phyloP scores from a whole-genome alignment of 176 grass and related monocot species.

The Elymus sibiricus region DNA sequence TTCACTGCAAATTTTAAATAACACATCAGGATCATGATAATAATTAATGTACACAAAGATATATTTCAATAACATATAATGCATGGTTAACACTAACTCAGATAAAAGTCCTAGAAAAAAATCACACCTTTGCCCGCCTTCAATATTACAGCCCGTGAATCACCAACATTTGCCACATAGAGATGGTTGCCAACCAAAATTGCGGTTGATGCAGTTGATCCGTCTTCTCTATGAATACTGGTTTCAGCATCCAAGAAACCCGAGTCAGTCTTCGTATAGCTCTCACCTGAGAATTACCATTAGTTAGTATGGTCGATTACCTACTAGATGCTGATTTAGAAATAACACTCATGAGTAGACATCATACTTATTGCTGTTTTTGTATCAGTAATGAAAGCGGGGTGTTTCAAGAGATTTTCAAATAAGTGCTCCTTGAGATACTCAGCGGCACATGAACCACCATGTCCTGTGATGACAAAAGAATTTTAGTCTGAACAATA shows the following conservation, averaged over 20 bases:
- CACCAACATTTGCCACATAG: conserved; percentile 91
- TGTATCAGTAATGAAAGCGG: conserved; percentile 67
- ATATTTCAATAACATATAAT: not conserved
- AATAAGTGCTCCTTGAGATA: conserved; percentile 87
- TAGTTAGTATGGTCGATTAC: conserved; percentile 12
- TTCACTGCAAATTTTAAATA: not conserved
- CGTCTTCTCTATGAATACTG: conserved; percentile 59
- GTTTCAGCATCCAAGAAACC: conserved; percentile 72
- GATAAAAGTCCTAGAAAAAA: not conserved
- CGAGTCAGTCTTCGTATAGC: conserved; percentile 66
- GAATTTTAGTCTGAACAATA: conserved; percentile 24
- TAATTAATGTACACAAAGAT: too few species aligned
- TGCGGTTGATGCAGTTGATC: conserved; percentile 84
- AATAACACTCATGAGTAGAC: conserved; percentile 8
- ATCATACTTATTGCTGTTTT: conserved; percentile 81
- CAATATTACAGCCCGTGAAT: conserved; percentile 80
- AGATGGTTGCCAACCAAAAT: conserved; percentile 72
- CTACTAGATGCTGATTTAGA: conserved; percentile 10
- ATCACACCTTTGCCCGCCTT: conserved; percentile 74
- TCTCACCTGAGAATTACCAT: conserved; percentile 64
- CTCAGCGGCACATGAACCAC: conserved; percentile 65
- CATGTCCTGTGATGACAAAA: conserved; percentile 64
- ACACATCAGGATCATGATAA: not conserved
- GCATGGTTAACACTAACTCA: conserved; percentile 12
- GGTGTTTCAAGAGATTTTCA: conserved; percentile 73